Conservation (phyloP, 164 flowering plant genomes). For the Kalanchoe fedtschenkoi region DNA sequence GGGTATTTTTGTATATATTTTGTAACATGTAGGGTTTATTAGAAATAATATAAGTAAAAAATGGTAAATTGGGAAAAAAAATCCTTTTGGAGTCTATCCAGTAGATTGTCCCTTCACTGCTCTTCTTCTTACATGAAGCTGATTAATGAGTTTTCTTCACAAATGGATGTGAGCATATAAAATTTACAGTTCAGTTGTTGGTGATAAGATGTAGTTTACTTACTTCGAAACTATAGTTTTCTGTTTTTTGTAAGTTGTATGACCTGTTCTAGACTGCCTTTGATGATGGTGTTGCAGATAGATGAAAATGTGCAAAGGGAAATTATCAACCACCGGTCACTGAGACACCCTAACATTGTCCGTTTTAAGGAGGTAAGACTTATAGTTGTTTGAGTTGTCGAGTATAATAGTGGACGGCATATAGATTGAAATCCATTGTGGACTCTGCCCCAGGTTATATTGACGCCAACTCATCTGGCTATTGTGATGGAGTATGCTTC, state of each 20-base stretch:
- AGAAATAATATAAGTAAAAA: too few relatives aligned
- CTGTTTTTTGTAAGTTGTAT: not conserved
- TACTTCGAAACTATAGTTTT: too few relatives aligned
- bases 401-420: not conserved
- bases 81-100: not conserved
- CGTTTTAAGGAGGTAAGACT: slow-evolving; percentile 32
- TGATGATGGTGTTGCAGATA: slow-evolving; percentile 22
- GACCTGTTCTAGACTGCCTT: not conserved
- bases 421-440: not conserved
- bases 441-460: slow-evolving; percentile 32
- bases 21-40: too few relatives aligned
- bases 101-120: not conserved
- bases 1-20: too few relatives aligned
- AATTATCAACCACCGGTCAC: slow-evolving; percentile 42
- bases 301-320: slow-evolving; percentile 56
- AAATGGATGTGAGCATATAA: too few relatives aligned
- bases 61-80: too few relatives aligned
- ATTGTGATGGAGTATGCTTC: slow-evolving; percentile 89
- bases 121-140: not conserved
- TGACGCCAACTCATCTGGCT: slow-evolving; percentile 72
- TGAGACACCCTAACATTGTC: slow-evolving; percentile 51
- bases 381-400: not conserved
- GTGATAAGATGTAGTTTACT: not conserved
- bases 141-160: too few relatives aligned
- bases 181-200: not conserved